Evolutionary conservation across 139 green algal genomes (phyloP).

Genomic region (Chlamydomonas sphaeroides): DNA sequence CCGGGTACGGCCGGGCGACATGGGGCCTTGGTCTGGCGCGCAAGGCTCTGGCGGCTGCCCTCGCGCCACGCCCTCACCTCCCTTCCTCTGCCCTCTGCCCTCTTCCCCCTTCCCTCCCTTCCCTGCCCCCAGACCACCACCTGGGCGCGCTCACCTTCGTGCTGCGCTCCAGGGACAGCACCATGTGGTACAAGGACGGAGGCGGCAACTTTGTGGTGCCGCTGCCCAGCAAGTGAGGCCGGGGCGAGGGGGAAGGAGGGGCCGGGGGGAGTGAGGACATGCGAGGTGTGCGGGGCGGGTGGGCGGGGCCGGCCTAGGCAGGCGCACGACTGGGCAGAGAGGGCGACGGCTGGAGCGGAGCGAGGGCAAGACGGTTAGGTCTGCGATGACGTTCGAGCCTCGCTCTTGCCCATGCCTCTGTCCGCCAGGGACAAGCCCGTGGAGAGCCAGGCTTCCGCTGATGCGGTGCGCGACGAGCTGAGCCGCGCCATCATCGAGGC

Average conservation of each 20-base stretch:
- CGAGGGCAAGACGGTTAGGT: no score
- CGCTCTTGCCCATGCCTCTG: no score
- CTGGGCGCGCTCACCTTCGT: slow-evolving; percentile 76
- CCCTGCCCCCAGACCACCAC: slow-evolving; percentile 23
- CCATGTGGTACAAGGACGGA: slow-evolving; percentile 88
- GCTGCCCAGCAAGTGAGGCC: slow-evolving; percentile 62
- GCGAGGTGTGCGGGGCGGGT: no score
- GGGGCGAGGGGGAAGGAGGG: not conserved
- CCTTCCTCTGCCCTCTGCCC: not conserved
- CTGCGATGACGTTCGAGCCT: no score
- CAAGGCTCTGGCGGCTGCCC: not conserved
- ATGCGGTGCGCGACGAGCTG: slow-evolving; percentile 67
- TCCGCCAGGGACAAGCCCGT: slow-evolving; percentile 16
- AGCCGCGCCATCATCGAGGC: slow-evolving; percentile 80
- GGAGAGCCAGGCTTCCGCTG: not conserved
- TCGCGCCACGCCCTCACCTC: not conserved
- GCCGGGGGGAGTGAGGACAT: slow-evolving; percentile 34
- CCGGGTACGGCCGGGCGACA: no score
- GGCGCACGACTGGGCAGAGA: no score
- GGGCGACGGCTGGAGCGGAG: no score
- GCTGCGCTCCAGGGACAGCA: slow-evolving; percentile 75
- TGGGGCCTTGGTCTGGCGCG: no score
- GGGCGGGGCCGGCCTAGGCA: no score
- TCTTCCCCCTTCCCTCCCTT: no score
- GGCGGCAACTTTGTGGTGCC: slow-evolving; percentile 85